Evolutionary conservation across 768 basidiomycete genomes (phyloP), one percentile per base, ranked within the genome.

Genomic region (Amylocystis lapponica): DNA sequence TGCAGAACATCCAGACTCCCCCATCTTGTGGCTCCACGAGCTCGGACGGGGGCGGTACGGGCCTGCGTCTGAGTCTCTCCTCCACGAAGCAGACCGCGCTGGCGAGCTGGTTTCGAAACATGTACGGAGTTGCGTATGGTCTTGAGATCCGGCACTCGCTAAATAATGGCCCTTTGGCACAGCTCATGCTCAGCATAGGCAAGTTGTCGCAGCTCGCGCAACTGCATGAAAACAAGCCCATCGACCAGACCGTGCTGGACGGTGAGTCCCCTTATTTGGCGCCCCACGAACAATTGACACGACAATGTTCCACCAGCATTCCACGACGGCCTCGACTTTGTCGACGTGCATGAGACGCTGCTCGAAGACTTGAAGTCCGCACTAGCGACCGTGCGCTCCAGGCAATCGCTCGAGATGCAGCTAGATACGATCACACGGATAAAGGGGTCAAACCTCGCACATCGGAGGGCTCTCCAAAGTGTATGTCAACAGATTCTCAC

Each of bases 181-280:
- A 98, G 94, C 69, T 97, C 35, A 83, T 90, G 77, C 76, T 94
- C 43, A 93, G 91, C 56, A 78, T 97, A 21, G 89, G 89, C 17
- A 97, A 97, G 62, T 75, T 98, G 10, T 69, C 84, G 0, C 79
- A 88, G 54, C 69, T 96, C 12, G 86, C 86, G 6, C 67, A 74
- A 39, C 53, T 71, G 49, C 66, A 73, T 47, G 83, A 82, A 51
- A 63, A 39, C 17, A 63, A 1, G 66, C 44, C 64, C 2, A 45
- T 65, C 13, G 78, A 85, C 31, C 76, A 80, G 42, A 57, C 56
- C 25, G 66, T 67, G 43, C 65, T 86, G 12, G 81, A 79, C 58
- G 74, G 86, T 81, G 57, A 39, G 66, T 57, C 36, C 8, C 12
- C 5, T n/a, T 6, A 10, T 3, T 26, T 43, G 21, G 16, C 29